Base-by-base conservation (phyloP, 2,329 filamentous ascomycete species). In the Mycosphaerella sp. region DNA sequence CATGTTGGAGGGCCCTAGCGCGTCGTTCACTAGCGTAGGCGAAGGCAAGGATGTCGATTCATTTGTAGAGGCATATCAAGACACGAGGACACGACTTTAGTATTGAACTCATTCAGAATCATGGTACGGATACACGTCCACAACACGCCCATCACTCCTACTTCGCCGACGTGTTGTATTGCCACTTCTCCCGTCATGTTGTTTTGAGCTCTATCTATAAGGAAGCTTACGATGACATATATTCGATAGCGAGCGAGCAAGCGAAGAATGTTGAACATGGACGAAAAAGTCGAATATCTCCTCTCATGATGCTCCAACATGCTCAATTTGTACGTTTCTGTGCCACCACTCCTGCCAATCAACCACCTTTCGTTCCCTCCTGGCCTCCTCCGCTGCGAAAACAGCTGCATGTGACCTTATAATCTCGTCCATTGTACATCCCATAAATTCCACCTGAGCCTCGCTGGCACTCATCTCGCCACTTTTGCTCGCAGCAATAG, bases 321-420 rank as follows among this genome's bases (percentile, higher is more conserved):
- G 21, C 21, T 21, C 21, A 21, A 21, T n/a, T n/a, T n/a, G 21
- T 21, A 21, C 21, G 6, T 57, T 55, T 6, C 21, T 39, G 10
- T 39, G 37, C 57, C 55, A 59, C 57, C 57, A 59, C 13, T 53
- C 32, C 13, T 51, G 44, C 55, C 51, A 96, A 59, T 85, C 77
- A 3, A 97, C 71, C 6, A 93, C 83, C 65, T 78, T 82, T 63
- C 79, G 81, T 44, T 78, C 76, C 44, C 73, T 75, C 62, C 91
- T 79, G 4, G 91, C 89, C 62, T 95, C 86, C 70, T 97, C 93
- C 0, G 91, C 93, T 18, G 89, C 90, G 73, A 96, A 98, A 0
- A 96, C 91, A 70, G 93, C 80, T 1, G 87, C 90, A 71, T 97
- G 93, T 64, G 89, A 95, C 43, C 86, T 78, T n/a, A 97, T 78